Percentiles rank a stretch among this genome's conserved stretches.
These are phyloP conservation scores for Cladorrhinum sp. DNA, from an alignment of 2,329 filamentous ascomycete genomes.

Conservation along the genomic window DNA sequence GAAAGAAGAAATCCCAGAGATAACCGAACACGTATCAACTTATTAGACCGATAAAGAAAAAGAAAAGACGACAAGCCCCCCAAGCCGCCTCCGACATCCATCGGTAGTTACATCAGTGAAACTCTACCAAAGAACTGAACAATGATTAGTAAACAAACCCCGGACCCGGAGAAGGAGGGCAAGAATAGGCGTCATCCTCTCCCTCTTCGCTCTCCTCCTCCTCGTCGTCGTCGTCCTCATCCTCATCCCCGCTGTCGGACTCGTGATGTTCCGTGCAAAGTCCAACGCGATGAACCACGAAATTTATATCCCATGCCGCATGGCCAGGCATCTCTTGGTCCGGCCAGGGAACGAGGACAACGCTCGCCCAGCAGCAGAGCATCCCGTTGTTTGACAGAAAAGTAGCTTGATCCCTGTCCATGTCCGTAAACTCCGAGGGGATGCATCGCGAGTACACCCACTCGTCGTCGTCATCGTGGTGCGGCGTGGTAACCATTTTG, in stretches of 20 bases:
- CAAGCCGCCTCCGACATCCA: neutral
- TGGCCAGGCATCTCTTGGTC: neutral
- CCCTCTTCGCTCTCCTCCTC: neutral
- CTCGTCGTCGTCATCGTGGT: conserved; percentile 26
- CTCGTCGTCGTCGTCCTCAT: neutral
- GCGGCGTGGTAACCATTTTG: neutral
- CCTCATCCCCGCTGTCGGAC: neutral
- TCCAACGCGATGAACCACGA: conserved; percentile 24
- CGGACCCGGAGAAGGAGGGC: too few species aligned
- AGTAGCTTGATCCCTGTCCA: conserved; percentile 23
- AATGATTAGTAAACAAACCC: neutral
- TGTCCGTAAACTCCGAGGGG: conserved; percentile 25
- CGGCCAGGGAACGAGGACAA: conserved; percentile 14
- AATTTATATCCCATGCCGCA: conserved; percentile 22
- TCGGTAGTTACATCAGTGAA: conserved; percentile 8
- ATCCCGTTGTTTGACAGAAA: conserved; percentile 18
- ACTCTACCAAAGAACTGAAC: neutral
- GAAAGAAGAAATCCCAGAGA: neutral
- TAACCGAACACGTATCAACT: neutral
- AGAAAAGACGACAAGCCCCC: neutral
- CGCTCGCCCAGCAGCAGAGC: conserved; percentile 27
- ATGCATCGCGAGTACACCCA: conserved; percentile 27
- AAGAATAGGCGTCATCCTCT: neutral
- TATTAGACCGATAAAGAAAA: neutral
- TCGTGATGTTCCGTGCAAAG: neutral